Base-by-base conservation (phyloP, 768 basidiomycete genomes). In the Scleroderma citrinum region DNA sequence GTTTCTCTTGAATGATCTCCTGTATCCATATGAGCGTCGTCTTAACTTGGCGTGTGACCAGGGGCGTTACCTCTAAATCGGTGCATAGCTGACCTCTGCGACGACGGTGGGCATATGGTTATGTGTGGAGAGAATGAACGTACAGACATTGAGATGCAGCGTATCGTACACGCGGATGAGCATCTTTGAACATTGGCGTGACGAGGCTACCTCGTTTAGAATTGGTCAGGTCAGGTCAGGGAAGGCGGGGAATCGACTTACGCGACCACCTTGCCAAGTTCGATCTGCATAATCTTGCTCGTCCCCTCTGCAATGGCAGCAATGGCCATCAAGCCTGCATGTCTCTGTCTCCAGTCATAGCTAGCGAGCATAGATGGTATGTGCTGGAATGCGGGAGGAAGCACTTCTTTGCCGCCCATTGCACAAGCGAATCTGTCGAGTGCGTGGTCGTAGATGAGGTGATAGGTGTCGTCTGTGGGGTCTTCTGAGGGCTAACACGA, bases 91-190 rank as follows among this genome's bases (percentile, higher is more conserved):
- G 92, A 0, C 92, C 92, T 41, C 91, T 89, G 55, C n/a, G 26
- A 53, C 31, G 8, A 17, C 19, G 53, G 40, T 39, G 39, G 49
- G 37, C 12, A 35, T 14, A 38, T 31, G 26, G n/a, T 23, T 43
- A 12, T 34, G 6, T 19, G 31, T 50, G 47, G 7, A n/a, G 20
- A 49, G 46, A 21, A 12, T 21, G 24, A 67, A 52, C 86, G 58
- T 56, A 91, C 87, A 65, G 77, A 73, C 89, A 91, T 69, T 93
- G 91, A 67, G 89, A 89, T 38, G 91, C 88, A 2, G 89, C 90
- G 54, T 74, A 80, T 26, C 80, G 74, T 12, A 83, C 82, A 7
- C 82, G 72, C 3, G 91, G 90, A 69, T 93, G 85, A 1, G 80
- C 62, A 62, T 95, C 91, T 24, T 72, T 70, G 60, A 92, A 90